Base-by-base conservation (phyloP, 441 rosid species). In the Raphanus hybrid region DNA sequence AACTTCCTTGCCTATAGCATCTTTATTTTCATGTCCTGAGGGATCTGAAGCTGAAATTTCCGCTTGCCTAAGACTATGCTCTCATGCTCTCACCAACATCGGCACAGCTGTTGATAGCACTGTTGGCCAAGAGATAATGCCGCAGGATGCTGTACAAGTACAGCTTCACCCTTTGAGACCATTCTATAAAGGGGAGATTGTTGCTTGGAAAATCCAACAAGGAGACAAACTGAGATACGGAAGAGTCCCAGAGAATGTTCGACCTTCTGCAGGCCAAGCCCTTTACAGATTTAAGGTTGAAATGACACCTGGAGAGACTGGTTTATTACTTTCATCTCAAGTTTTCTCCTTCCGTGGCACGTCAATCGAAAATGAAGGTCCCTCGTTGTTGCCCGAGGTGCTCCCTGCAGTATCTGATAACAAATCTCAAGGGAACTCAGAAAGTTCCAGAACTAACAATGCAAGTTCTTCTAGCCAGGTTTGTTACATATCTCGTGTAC, bases 141-240 rank as follows among this genome's bases (percentile, higher is more conserved):
- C 99, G 64, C 90, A 87, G 81, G 98, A 93, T 85, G 97, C 97
- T 74, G 83, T 84, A 77, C 97, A 88, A 57, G 96, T 92, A 79
- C 99, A 96, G 63, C 88, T 96, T 78, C 98, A 92, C 74, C 99
- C 99, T 1, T 75, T 91, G 85, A 90, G 99, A 78, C 99, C 97
- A 58, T 96, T 96, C 77, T 96, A 93, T 81, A 90, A 75, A 79
- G 99, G 97, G 81, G 99, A 96, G 82, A 87, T 96, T 75, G 93
- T 96, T 79, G 97, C 97, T 76, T 96, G 98, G 97, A 87, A 92
- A 77, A 79, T 81, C 48, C 90, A 91, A 79, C 87, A 84, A 83
- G 94, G 97, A 69, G 94, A 96, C 72, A 93, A 90, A 83, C 80
- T 93, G 86, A 92, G 86, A 87, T 96, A 96, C 83, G 99, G 99